Conservation (phyloP, 768 basidiomycete genomes). For the Crepidotus variabilis region DNA sequence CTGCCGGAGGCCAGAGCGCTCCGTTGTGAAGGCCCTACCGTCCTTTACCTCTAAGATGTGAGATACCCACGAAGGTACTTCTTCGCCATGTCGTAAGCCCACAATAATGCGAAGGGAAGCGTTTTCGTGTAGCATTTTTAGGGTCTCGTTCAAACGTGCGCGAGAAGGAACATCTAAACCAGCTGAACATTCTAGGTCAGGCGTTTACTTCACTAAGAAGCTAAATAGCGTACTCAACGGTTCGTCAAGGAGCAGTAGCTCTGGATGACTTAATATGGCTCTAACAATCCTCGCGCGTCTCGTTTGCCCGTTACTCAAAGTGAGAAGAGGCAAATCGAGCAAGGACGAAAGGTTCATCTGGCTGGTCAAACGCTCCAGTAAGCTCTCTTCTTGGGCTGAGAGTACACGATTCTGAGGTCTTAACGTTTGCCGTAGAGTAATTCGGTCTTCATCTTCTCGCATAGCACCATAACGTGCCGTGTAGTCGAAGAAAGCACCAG, state of each 20-base stretch:
- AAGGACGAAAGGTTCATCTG: slow-evolving; percentile 56
- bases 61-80: slow-evolving; percentile 21
- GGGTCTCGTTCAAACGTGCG: slow-evolving; percentile 47
- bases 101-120: slow-evolving; percentile 59
- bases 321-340: slow-evolving; percentile 81
- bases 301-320: slow-evolving; percentile 90
- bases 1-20: not conserved
- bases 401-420: slow-evolving; percentile 2
- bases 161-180: slow-evolving; percentile 70
- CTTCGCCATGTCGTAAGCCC: slow-evolving; percentile 22
- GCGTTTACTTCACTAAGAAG: slow-evolving; percentile 1
- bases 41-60: slow-evolving; percentile 19
- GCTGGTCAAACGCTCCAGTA: slow-evolving; percentile 52
- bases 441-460: slow-evolving; percentile 70
- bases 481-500: slow-evolving; percentile 86
- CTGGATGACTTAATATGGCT: slow-evolving; percentile 66
- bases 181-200: slow-evolving; percentile 38
- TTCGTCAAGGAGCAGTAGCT: slow-evolving; percentile 85
- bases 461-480: slow-evolving; percentile 90
- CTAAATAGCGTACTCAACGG: slow-evolving; percentile 64
- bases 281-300: slow-evolving; percentile 79
- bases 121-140: slow-evolving; percentile 47
- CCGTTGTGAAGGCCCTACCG: slow-evolving; percentile 2
- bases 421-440: slow-evolving; percentile 21
- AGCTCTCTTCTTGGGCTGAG: slow-evolving; percentile 2